Evolutionary conservation across 169 alveolate species (phyloP).

Genomic region (Babesia divergens): DNA sequence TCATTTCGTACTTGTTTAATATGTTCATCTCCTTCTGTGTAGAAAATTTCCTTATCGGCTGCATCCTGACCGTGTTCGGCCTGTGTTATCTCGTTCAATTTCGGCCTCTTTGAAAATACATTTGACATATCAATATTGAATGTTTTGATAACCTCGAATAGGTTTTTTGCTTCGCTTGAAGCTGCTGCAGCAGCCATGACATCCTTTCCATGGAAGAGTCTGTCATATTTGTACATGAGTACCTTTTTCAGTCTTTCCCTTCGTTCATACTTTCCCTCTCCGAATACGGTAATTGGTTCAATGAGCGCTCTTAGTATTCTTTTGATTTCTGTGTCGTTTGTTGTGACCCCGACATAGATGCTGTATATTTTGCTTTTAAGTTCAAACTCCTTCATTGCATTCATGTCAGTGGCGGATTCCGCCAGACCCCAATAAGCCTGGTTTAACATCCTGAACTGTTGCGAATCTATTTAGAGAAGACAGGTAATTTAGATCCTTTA

Average conservation of each 20-base stretch:
- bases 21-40: constrained; percentile 69
- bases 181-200: constrained; percentile 45
- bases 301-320: constrained; percentile 68
- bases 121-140: constrained; percentile 74
- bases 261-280: constrained; percentile 76
- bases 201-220: constrained; percentile 60
- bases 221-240: constrained; percentile 67
- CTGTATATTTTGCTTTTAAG: constrained; percentile 68
- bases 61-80: constrained; percentile 39
- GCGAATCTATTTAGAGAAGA: too few species aligned
- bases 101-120: constrained; percentile 60
- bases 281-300: constrained; percentile 77
- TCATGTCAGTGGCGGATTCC: constrained; percentile 35
- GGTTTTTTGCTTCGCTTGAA: constrained; percentile 71
- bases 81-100: constrained; percentile 42
- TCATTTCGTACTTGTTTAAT: constrained; percentile 59
- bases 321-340: constrained; percentile 68
- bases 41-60: constrained; percentile 64
- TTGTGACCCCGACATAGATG: constrained; percentile 70
- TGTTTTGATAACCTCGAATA: constrained; percentile 65
- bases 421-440: constrained; percentile 40
- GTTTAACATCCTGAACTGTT: constrained; percentile 19
- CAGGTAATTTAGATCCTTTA: too few species aligned
- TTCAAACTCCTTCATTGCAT: constrained; percentile 70
- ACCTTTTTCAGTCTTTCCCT: constrained; percentile 72